Conservation (phyloP, 208 protist species). For the Entamoeba moshkovskii region DNA sequence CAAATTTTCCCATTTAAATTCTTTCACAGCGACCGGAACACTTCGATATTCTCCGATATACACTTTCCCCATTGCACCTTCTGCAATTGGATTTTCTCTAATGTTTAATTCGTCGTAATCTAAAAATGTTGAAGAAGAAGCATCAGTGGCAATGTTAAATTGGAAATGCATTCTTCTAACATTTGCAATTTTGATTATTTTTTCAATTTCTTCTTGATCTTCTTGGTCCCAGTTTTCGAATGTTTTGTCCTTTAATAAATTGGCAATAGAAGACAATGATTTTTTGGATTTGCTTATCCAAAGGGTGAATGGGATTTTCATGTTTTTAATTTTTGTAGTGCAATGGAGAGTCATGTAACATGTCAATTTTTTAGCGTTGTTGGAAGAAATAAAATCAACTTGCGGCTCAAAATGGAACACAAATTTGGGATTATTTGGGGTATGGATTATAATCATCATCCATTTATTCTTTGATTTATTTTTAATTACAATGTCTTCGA, state of each 20-base stretch:
- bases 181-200: neutral
- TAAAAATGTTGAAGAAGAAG: neutral
- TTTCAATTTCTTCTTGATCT: neutral
- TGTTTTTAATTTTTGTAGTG: neutral
- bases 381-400: neutral
- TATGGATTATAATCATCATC: neutral
- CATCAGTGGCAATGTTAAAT: neutral
- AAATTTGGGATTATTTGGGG: neutral
- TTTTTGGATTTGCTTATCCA: neutral
- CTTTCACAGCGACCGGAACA: neutral
- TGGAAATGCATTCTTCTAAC: neutral
- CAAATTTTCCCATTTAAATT: neutral
- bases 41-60: neutral
- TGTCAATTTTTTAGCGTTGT: neutral
- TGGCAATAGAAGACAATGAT: neutral
- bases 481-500: neutral
- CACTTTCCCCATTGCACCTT: neutral
- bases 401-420: neutral
- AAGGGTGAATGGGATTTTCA: neutral
- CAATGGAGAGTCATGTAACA: neutral
- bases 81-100: neutral
- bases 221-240: neutral
- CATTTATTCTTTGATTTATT: neutral
- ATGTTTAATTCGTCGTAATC: neutral
- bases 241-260: neutral